These are phyloP conservation scores for Calocybe indica DNA, from an alignment of 768 basidiomycete genomes.

Conservation along the genomic window DNA sequence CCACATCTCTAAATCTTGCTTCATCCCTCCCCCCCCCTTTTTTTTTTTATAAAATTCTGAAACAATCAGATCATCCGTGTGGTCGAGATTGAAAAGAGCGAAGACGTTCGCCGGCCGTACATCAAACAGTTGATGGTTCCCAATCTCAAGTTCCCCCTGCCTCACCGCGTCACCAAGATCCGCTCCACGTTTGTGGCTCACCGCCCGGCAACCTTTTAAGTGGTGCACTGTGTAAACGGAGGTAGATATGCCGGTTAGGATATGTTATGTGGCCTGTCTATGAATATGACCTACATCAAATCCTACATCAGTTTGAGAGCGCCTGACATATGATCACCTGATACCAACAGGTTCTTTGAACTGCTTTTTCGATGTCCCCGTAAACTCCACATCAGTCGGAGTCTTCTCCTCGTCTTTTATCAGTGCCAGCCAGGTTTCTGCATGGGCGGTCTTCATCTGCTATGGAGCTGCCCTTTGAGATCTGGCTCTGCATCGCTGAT, in stretches of 20 bases:
- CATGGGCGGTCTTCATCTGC: too few relatives aligned
- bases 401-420: too few relatives aligned
- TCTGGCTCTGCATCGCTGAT: conserved; percentile 12
- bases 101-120: conserved; percentile 92
- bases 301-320: too few relatives aligned
- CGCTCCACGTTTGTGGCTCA: conserved; percentile 77
- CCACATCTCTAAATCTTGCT: background rate
- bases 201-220: conserved; percentile 71
- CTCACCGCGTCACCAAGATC: conserved; percentile 77
- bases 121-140: conserved; percentile 94
- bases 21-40: background rate
- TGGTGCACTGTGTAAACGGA: too few relatives aligned
- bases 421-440: too few relatives aligned
- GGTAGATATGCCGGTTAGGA: too few relatives aligned
- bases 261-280: too few relatives aligned
- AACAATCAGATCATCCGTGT: conserved; percentile 85
- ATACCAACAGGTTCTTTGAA: too few relatives aligned
- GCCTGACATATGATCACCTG: too few relatives aligned
- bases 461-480: conserved; percentile 8
- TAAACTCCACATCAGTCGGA: too few relatives aligned
- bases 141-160: conserved; percentile 94
- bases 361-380: too few relatives aligned
- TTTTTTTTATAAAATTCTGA: background rate
- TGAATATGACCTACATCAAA: too few relatives aligned
- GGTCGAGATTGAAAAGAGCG: conserved; percentile 89